Conservation (phyloP, 176 grass and related monocot species). For the Triticum turgidum region DNA sequence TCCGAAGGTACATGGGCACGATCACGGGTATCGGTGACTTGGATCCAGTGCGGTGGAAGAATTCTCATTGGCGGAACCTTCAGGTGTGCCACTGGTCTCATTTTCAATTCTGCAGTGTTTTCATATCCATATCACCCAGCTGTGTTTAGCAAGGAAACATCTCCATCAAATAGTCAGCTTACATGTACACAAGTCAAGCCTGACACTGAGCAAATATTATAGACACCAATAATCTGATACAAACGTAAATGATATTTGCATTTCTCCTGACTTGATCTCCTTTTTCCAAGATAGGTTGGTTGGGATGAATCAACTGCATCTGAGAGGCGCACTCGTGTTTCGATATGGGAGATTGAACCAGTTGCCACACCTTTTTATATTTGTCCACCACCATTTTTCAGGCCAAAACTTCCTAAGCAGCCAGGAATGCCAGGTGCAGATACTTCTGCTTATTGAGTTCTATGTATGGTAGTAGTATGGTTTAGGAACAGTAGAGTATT, state of each 20-base stretch:
- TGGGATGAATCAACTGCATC: constrained; percentile 97
- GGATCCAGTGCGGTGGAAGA: constrained; percentile 84
- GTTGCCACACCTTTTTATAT: constrained; percentile 98
- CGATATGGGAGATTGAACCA: constrained; percentile 99
- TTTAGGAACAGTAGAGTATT: constrained; percentile 13
- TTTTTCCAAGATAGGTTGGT: constrained; percentile 72
- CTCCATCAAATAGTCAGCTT: constrained; percentile 1
- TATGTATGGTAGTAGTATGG: background rate
- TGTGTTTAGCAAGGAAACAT: background rate
- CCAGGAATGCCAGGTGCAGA: constrained; percentile 70
- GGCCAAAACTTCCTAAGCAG: constrained; percentile 74
- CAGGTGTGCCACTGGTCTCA: constrained; percentile 51
- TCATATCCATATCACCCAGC: constrained; percentile 7
- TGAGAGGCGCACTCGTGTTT: constrained; percentile 86
- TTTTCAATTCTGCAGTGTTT: background rate
- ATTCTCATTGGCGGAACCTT: constrained; percentile 98
- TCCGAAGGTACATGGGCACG: constrained; percentile 95
- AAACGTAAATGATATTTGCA: constrained; percentile 2
- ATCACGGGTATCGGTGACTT: constrained; percentile 96
- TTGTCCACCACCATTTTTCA: constrained; percentile 91
- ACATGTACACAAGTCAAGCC: background rate
- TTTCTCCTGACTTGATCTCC: constrained; percentile 27
- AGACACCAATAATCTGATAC: background rate
- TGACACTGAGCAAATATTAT: background rate
- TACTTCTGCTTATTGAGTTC: background rate